These are phyloP conservation scores for Trifolium subterraneum DNA, from an alignment of 306 rosid species.

Conservation along the genomic window DNA sequence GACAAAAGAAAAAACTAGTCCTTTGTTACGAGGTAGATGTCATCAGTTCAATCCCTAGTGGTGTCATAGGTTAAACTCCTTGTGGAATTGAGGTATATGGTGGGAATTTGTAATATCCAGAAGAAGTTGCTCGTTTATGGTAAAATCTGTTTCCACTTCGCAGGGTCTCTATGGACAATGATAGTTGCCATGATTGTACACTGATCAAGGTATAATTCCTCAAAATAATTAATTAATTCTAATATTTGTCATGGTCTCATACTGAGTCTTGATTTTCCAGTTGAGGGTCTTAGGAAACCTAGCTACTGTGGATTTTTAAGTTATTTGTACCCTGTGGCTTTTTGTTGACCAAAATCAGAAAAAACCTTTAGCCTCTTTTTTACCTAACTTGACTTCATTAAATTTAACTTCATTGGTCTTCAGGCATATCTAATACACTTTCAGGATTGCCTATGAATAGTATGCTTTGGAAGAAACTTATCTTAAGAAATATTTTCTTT, in stretches of 20 bases:
- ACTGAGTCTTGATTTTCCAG: conserved; percentile 14
- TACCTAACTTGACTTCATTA: not conserved
- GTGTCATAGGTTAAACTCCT: conserved; percentile 31
- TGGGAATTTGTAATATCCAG: conserved; percentile 36
- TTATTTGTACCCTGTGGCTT: not conserved
- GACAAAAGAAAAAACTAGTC: not conserved
- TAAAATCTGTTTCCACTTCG: conserved; percentile 43
- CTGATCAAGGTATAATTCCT: conserved; percentile 66
- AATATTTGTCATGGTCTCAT: conserved; percentile 26
- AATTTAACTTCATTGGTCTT: conserved; percentile 2
- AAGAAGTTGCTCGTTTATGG: conserved; percentile 46
- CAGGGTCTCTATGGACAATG: conserved; percentile 86
- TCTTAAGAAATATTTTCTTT: conserved; percentile 20
- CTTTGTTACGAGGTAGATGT: conserved; percentile 21
- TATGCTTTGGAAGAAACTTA: conserved; percentile 26
- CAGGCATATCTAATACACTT: conserved; percentile 1
- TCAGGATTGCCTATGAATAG: not conserved
- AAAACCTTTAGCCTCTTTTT: not conserved
- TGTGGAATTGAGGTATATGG: conserved; percentile 32
- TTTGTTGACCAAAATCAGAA: not conserved
- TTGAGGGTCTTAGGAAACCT: conserved; percentile 24
- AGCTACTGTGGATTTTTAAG: not conserved
- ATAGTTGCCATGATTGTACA: conserved; percentile 69
- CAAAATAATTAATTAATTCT: conserved; percentile 27
- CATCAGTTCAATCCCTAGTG: conserved; percentile 24